These are phyloP conservation scores for Phytopythium montanum DNA, from an alignment of 352 stramenopile genomes.

Conservation along the genomic window DNA sequence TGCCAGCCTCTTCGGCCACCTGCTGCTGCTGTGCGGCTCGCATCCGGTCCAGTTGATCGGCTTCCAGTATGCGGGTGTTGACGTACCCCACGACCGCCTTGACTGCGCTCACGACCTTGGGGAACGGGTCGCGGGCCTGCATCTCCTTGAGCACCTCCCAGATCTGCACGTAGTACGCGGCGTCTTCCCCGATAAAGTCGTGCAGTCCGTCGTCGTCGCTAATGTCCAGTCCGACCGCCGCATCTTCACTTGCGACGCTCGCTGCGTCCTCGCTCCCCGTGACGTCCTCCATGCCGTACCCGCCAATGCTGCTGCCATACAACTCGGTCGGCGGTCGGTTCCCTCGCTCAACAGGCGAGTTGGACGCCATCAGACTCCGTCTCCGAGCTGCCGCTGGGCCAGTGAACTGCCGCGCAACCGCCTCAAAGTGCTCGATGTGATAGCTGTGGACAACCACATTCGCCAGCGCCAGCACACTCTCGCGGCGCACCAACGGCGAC, in stretches of 20 bases:
- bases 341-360: not conserved
- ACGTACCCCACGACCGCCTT: conserved; percentile 67
- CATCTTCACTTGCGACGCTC: conserved; percentile 5
- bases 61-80: conserved; percentile 50
- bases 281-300: not conserved
- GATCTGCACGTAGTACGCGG: conserved; percentile 83
- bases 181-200: conserved; percentile 42
- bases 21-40: conserved; percentile 20
- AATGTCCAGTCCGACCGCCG: conserved; percentile 5
- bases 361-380: conserved; percentile 1
- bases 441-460: conserved; percentile 86
- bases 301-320: conserved; percentile 3
- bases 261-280: not conserved
- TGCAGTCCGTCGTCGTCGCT: conserved; percentile 30
- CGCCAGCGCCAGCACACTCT: conserved; percentile 81
- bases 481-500: conserved; percentile 77
- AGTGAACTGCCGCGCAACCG: conserved; percentile 77
- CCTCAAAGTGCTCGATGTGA: conserved; percentile 83
- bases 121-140: conserved; percentile 87
- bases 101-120: conserved; percentile 52
- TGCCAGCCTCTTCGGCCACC: conserved; percentile 2
- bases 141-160: conserved; percentile 85
- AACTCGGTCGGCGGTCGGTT: not conserved
- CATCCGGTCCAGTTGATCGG: conserved; percentile 43
- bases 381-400: conserved; percentile 29